Percentiles rank a stretch among this genome's conserved stretches.
These are phyloP conservation scores for Bipolaris cookei DNA, from an alignment of 2,329 filamentous ascomycete species.

Conservation along the genomic window DNA sequence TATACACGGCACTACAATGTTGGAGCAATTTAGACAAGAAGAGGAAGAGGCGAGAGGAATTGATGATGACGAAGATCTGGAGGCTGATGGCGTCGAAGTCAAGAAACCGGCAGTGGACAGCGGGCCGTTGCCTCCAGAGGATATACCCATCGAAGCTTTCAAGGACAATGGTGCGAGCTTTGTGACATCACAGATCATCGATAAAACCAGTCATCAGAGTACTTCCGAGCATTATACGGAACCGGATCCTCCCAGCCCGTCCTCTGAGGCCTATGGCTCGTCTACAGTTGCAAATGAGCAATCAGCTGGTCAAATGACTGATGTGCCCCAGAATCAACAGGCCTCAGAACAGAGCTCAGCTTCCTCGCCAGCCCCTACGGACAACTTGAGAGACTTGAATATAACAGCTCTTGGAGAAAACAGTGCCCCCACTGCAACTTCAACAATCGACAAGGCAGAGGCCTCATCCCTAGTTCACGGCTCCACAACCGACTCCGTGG, in stretches of 20 bases:
- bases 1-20: conserved; percentile 90
- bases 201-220: not conserved
- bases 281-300: not conserved
- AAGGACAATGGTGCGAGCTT: conserved; percentile 18
- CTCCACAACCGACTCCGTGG: conserved; percentile 6
- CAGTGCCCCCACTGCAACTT: not conserved
- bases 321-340: not conserved
- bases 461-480: conserved; percentile 5
- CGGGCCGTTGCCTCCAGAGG: conserved; percentile 26
- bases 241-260: not conserved
- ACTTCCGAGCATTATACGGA: not conserved
- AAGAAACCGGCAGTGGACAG: conserved; percentile 47
- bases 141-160: conserved; percentile 25
- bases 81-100: conserved; percentile 50
- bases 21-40: conserved; percentile 92
- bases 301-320: conserved; percentile 1
- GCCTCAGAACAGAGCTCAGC: not conserved
- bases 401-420: not conserved
- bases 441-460: conserved; percentile 2
- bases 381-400: not conserved
- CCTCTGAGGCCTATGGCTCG: not conserved
- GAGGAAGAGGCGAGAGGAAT: conserved; percentile 68
- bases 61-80: conserved; percentile 64
- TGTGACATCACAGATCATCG: not conserved
- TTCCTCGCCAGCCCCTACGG: not conserved